Conservation (phyloP, 805 yeast genomes). For the Wickerhamomyces ciferrii region DNA sequence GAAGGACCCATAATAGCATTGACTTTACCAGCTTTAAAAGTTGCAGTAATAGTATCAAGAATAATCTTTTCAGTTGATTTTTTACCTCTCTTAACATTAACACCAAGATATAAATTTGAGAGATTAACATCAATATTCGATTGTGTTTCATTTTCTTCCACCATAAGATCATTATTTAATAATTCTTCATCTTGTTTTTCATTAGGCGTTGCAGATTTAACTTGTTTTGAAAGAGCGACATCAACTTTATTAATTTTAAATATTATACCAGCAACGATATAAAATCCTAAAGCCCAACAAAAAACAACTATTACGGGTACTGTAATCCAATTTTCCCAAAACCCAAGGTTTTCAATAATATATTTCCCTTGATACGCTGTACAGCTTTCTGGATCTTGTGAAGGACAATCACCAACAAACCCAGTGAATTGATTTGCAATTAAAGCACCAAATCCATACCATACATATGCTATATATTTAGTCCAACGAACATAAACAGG, state of each 20-base stretch:
- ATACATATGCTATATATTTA: slow-evolving; percentile 63
- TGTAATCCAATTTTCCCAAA: slow-evolving; percentile 55
- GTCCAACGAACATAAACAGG: slow-evolving; percentile 85
- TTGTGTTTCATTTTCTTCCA: not conserved
- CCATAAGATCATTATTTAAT: no score
- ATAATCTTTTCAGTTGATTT: slow-evolving; percentile 33
- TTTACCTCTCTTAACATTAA: slow-evolving; percentile 6
- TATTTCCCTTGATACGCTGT: slow-evolving; percentile 48
- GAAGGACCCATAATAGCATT: slow-evolving; percentile 81
- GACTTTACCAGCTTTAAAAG: slow-evolving; percentile 61
- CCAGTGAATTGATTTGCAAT: slow-evolving; percentile 57
- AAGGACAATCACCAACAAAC: slow-evolving; percentile 53
- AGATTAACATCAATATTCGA: not conserved
- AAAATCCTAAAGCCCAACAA: slow-evolving; percentile 55
- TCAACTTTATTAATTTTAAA: slow-evolving; percentile 24
- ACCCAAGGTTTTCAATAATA: slow-evolving; percentile 54
- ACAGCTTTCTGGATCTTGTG: slow-evolving; percentile 32
- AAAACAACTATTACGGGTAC: slow-evolving; percentile 58
- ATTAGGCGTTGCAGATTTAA: slow-evolving; percentile 2
- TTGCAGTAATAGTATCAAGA: slow-evolving; percentile 58
- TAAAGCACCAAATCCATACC: slow-evolving; percentile 71
- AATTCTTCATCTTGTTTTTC: not conserved
- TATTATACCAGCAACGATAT: slow-evolving; percentile 43
- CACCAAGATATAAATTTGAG: not conserved
- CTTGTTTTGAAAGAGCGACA: slow-evolving; percentile 23